These are phyloP conservation scores for Meripilus lineatus DNA, from an alignment of 1,284 basidiomycete genomes.

Conservation along the genomic window DNA sequence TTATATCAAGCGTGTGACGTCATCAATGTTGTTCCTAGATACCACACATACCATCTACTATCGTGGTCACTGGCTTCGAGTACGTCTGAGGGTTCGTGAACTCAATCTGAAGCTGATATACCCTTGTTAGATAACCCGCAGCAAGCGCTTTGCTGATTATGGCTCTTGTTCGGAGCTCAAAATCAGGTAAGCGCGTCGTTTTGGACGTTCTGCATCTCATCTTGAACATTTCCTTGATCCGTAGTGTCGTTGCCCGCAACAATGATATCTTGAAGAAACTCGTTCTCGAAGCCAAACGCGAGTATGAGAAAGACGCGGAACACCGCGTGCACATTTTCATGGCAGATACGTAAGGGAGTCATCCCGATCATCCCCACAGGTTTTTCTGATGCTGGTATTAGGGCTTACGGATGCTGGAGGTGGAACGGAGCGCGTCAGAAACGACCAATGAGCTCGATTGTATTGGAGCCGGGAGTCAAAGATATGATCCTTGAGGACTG, in stretches of 20 bases:
- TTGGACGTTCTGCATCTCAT: conserved; percentile 13
- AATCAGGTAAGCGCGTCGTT: conserved; percentile 53
- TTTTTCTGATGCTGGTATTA: conserved; percentile 21
- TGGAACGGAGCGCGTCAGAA: conserved; percentile 85
- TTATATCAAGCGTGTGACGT: conserved; percentile 17
- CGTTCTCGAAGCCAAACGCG: conserved; percentile 77
- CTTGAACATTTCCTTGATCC: conserved; percentile 6
- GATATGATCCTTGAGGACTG: conserved; percentile 83
- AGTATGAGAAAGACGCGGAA: conserved; percentile 84
- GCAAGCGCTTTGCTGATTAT: conserved; percentile 69
- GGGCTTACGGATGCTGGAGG: conserved; percentile 71
- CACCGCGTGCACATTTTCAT: conserved; percentile 84
- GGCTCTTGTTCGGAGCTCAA: conserved; percentile 65
- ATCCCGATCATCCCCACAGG: conserved; percentile 8
- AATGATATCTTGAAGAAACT: conserved; percentile 82
- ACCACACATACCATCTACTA: conserved; percentile 85
- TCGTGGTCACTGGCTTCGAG: conserved; percentile 79
- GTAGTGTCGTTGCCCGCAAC: conserved; percentile 76
- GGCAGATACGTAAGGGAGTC: conserved; percentile 69
- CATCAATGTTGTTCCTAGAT: conserved; percentile 39
- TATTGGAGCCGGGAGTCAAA: conserved; percentile 79
- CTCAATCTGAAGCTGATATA: conserved; percentile 17
- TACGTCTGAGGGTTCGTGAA: conserved; percentile 34
- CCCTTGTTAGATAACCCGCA: conserved; percentile 64
- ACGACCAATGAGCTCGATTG: conserved; percentile 82